Percentiles rank a stretch among this genome's conserved stretches.
Evolutionary conservation across 306 rosid species (phyloP).

Genomic region (Rosa chinensis): DNA sequence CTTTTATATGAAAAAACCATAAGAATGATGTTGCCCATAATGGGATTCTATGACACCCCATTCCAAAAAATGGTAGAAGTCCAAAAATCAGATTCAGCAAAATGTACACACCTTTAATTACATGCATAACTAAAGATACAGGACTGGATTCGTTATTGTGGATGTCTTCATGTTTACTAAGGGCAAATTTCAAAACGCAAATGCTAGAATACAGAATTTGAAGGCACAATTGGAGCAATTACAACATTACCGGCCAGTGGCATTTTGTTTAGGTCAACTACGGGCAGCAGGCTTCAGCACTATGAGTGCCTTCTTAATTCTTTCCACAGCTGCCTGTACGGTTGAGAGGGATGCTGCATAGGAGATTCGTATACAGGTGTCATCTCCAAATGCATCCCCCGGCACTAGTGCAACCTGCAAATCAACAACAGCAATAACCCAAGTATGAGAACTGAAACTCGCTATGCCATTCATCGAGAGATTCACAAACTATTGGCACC

Average conservation of each 20-base stretch:
- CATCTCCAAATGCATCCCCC: conserved; percentile 88
- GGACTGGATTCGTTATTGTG: not conserved
- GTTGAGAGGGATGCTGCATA: conserved; percentile 82
- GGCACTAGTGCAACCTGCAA: conserved; percentile 94
- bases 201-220: conserved; percentile 21
- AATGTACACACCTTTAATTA: not conserved
- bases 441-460: conserved; percentile 9
- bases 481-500: not conserved
- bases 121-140: not conserved
- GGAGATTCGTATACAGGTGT: conserved; percentile 83
- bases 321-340: conserved; percentile 77
- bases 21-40: not conserved
- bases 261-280: conserved; percentile 32
- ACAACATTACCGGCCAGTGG: not conserved
- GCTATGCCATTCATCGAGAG: not conserved
- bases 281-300: conserved; percentile 45
- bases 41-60: not conserved
- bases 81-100: not conserved
- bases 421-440: conserved; percentile 20
- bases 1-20: not conserved
- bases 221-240: conserved; percentile 24
- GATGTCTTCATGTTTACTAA: not conserved
- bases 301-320: conserved; percentile 68
- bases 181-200: conserved; percentile 22
- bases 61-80: too few relatives aligned